Evolutionary conservation across 441 rosid species (phyloP).

Genomic region (Euphorbia celastroides): DNA sequence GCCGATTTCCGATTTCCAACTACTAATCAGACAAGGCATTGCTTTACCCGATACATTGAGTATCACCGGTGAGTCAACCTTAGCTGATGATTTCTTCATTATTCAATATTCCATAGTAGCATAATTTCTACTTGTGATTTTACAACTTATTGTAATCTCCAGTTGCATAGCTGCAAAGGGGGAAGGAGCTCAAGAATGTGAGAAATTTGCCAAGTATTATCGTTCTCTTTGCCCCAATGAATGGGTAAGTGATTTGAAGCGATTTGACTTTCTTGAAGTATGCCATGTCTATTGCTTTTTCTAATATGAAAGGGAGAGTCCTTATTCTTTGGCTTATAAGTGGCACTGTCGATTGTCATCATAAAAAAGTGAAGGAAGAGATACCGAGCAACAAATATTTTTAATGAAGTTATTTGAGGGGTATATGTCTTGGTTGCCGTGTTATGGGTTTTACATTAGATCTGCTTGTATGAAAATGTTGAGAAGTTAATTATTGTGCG

Average conservation of each 20-base stretch:
- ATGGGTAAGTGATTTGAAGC: conserved; percentile 57
- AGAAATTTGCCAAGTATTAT: conserved; percentile 86
- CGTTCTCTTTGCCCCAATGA: no score
- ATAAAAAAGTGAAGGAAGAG: not conserved
- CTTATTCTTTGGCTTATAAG: no score
- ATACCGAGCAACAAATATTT: not conserved
- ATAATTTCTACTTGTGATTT: not conserved
- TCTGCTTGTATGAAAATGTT: not conserved
- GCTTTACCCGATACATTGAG: conserved; percentile 89
- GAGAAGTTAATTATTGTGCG: not conserved
- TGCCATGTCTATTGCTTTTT: not conserved
- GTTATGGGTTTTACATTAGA: not conserved
- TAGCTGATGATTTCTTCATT: not conserved
- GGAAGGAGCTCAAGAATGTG: conserved; percentile 84
- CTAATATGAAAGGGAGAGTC: no score
- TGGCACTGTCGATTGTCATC: no score
- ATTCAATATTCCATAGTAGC: not conserved
- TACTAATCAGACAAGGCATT: conserved; percentile 92
- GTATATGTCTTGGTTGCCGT: not conserved
- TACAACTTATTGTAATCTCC: conserved; percentile 17
- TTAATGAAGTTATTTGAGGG: not conserved
- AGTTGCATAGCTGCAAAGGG: conserved; percentile 94
- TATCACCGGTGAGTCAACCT: conserved; percentile 62
- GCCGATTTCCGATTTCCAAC: conserved; percentile 99
- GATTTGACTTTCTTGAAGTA: not conserved